Conservation (phyloP, 139 green algal genomes). For the Micractinium sp. region DNA sequence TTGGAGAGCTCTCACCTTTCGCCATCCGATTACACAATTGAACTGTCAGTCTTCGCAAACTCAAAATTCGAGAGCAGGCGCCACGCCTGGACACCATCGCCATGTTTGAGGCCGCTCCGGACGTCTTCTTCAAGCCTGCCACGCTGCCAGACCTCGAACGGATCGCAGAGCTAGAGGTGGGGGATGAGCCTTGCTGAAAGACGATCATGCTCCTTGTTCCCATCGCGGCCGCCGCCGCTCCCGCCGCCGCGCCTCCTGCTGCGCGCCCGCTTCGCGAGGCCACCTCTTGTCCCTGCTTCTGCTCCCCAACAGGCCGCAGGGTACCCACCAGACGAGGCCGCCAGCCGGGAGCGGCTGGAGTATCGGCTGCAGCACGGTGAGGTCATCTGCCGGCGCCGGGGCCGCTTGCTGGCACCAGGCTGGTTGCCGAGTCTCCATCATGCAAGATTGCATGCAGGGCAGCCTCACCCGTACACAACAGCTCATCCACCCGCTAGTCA, state of each 20-base stretch:
- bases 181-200: not conserved
- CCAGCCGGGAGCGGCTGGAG: slow-evolving; percentile 34
- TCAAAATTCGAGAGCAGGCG: too few relatives aligned
- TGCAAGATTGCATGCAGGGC: too few relatives aligned
- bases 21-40: too few relatives aligned
- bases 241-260: not conserved
- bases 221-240: not conserved
- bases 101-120: not conserved
- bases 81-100: too few relatives aligned
- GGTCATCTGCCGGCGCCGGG: not conserved
- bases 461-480: not conserved
- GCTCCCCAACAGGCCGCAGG: slow-evolving; percentile 31
- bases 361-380: slow-evolving; percentile 46
- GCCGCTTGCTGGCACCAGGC: too few relatives aligned
- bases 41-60: too few relatives aligned
- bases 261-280: not conserved
- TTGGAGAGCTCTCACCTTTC: too few relatives aligned
- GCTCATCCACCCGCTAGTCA: not conserved
- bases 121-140: not conserved
- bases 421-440: not conserved
- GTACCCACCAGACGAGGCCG: slow-evolving; percentile 57
- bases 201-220: too few relatives aligned
- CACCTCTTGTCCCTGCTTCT: not conserved
- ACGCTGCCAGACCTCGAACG: not conserved
- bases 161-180: slow-evolving; percentile 14